These are phyloP conservation scores for Jacaranda mimosifolia DNA, from an alignment of 257 asterid species.

Conservation along the genomic window DNA sequence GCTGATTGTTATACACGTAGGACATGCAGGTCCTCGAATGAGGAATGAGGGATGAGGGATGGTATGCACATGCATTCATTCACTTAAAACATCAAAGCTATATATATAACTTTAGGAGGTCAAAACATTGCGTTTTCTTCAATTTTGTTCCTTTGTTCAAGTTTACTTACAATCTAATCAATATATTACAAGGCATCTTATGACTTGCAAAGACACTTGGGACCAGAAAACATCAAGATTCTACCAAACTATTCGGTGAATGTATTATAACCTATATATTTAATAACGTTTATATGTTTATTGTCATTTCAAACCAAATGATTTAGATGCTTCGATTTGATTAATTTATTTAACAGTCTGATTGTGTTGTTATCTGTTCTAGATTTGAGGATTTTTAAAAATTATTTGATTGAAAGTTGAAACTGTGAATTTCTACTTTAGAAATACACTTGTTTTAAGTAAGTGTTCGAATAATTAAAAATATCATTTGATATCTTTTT, in stretches of 20 bases:
- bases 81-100: constrained; percentile 41
- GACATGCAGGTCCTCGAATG: constrained; percentile 42
- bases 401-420: too few species aligned
- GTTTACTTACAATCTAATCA: constrained; percentile 21
- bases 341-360: too few species aligned
- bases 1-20: constrained; percentile 29
- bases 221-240: constrained; percentile 40
- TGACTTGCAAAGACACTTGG: constrained; percentile 53
- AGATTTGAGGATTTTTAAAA: too few species aligned
- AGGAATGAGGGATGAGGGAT: constrained; percentile 39
- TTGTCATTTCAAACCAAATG: too few species aligned
- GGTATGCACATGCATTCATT: constrained; percentile 55
- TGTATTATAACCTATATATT: not conserved
- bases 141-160: constrained; percentile 45
- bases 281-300: too few species aligned
- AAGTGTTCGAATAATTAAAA: too few species aligned
- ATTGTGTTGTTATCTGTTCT: too few species aligned
- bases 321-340: too few species aligned
- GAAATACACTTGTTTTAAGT: too few species aligned
- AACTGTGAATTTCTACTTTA: too few species aligned
- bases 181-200: constrained; percentile 42
- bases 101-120: constrained; percentile 52
- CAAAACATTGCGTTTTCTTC: constrained; percentile 44
- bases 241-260: constrained; percentile 14
- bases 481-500: too few species aligned